These are phyloP conservation scores for Pleurotus tuber-regium DNA, from an alignment of 768 basidiomycete species.

Conservation along the genomic window DNA sequence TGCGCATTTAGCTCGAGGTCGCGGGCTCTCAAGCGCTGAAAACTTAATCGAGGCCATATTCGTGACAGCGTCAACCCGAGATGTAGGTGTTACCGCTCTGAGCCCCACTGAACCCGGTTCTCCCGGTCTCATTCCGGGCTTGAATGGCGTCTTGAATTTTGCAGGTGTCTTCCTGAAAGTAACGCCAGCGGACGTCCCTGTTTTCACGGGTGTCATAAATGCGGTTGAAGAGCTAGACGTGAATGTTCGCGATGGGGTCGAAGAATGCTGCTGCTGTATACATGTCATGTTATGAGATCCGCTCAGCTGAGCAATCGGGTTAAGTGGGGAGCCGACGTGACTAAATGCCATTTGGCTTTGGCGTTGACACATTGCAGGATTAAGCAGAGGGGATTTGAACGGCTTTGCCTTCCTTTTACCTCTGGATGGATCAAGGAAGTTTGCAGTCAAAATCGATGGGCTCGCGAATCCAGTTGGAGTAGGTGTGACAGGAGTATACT, in stretches of 20 bases:
- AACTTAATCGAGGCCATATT: no score
- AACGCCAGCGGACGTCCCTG: slow-evolving; percentile 9
- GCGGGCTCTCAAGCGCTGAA: no score
- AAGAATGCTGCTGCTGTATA: slow-evolving; percentile 24
- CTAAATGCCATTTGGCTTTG: slow-evolving; percentile 2
- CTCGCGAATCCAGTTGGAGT: slow-evolving; percentile 30
- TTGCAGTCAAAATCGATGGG: slow-evolving; percentile 15
- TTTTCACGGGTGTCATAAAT: slow-evolving; percentile 16
- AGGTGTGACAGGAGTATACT: slow-evolving; percentile 35
- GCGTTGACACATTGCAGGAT: slow-evolving; percentile 8
- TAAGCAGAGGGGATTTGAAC: slow-evolving; percentile 22
- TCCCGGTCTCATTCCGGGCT: slow-evolving; percentile 42
- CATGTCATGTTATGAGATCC: neutral
- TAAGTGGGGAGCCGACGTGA: slow-evolving; percentile 27
- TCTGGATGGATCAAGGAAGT: slow-evolving; percentile 13
- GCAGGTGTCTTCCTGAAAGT: slow-evolving; percentile 27
- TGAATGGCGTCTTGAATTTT: slow-evolving; percentile 53
- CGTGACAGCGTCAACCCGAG: neutral
- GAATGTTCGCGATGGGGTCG: slow-evolving; percentile 15
- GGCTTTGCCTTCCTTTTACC: slow-evolving; percentile 18
- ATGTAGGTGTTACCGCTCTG: slow-evolving; percentile 15
- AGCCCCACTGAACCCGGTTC: neutral
- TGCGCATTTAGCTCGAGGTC: slow-evolving; percentile 13
- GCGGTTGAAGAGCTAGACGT: neutral
- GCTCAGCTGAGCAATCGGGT: slow-evolving; percentile 18